Base-by-base conservation (phyloP, 208 protist genomes). In the Leptomonas seymouri region DNA sequence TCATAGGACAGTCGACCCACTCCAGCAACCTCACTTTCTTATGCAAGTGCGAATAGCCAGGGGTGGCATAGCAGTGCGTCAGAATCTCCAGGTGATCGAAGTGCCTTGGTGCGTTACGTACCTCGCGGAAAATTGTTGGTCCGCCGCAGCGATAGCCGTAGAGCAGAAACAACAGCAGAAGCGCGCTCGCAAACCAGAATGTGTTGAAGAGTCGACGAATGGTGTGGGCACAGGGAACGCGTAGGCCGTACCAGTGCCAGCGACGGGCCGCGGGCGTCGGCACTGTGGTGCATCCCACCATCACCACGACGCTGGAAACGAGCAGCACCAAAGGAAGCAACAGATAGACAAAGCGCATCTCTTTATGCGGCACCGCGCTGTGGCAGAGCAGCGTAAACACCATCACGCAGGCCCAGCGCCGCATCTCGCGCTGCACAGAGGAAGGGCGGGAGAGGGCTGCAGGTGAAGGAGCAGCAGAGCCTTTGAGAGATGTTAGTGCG, bases 351-450 rank as follows among this genome's bases (percentile, higher is more conserved):
- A 97, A 97, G 53, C 97, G 87, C 73, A 97, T 96, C 69, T 99
- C 97, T 67, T 99, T 99, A 82, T 99, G 97, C 0, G 59, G 66
- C 25, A 98, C 72, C 11, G 87, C 56, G 55, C 87, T 97, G 71
- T 98, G 90, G n/a, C 83, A 54, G 0, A 66, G 2, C 11, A 98
- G 23, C 36, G 64, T 44, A 21, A 67, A 3, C 0, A 18, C 27
- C 20, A 27, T 5, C 6, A 77, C 65, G 42, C 71, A 44, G 8
- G 23, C 23, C 57, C 64, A 77, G 0, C 71, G 71, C 15, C 54
- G 27, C 5, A 77, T 31, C 39, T 77, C 71, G 18, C 62, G 56
- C 28, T 56, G 57, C 58, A 71, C 41, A 6, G 63, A 55, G 9
- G 42, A 50, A 0, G 71, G 69, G 20, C 69, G 58, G 2, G 59